Conservation (phyloP, 2,329 filamentous ascomycete species). For the Nemania sp. region DNA sequence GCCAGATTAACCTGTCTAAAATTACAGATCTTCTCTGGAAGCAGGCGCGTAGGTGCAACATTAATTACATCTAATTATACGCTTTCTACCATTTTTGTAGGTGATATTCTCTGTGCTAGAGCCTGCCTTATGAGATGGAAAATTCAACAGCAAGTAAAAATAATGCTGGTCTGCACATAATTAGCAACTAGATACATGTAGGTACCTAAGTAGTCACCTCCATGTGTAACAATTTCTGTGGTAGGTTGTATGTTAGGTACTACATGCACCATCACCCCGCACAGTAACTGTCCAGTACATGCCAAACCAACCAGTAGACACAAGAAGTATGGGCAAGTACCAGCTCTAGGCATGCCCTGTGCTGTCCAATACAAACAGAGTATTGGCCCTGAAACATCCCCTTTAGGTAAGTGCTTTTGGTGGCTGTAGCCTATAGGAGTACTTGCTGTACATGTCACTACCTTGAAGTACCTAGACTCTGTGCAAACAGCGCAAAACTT, state of each 20-base stretch:
- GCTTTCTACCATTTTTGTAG: too few relatives aligned
- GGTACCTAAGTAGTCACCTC: too few relatives aligned
- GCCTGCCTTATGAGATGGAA: background rate
- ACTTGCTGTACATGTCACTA: slow-evolving; percentile 20
- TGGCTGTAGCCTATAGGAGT: slow-evolving; percentile 6
- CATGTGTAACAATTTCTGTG: background rate
- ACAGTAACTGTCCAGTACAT: background rate
- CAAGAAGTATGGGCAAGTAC: slow-evolving; percentile 27
- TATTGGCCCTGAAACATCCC: slow-evolving; percentile 17
- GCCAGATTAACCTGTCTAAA: slow-evolving; percentile 22
- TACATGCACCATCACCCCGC: background rate
- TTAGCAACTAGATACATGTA: too few relatives aligned
- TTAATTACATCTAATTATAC: background rate
- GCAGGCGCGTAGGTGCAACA: background rate
- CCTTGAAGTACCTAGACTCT: background rate
- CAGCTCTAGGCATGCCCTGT: slow-evolving; percentile 12
- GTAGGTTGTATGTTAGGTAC: too few relatives aligned
- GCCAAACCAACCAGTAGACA: too few relatives aligned
- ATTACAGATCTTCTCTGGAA: slow-evolving; percentile 6
- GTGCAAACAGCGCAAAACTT: background rate
- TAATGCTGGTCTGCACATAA: too few relatives aligned
- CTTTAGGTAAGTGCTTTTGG: slow-evolving; percentile 25
- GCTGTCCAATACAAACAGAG: slow-evolving; percentile 25
- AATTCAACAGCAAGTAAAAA: too few relatives aligned
- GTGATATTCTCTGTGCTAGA: background rate